phyloP scores from a whole-genome alignment of 1,139 yeast genomes.

The Cylindricascospora bacillispora region DNA sequence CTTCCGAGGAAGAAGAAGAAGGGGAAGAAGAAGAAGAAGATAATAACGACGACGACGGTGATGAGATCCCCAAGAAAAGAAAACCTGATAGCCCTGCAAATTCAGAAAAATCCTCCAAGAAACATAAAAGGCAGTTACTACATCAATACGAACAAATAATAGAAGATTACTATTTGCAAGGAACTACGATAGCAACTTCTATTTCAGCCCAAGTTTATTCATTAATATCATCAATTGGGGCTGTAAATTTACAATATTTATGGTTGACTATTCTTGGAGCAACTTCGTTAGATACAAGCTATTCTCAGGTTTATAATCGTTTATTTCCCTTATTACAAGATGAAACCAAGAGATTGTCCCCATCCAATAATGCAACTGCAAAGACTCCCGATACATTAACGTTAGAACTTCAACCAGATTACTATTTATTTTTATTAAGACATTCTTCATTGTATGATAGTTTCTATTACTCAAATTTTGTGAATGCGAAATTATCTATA shows the following conservation, averaged over 20 bases:
- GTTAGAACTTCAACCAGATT: conserved; percentile 66
- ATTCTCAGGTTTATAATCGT: conserved; percentile 65
- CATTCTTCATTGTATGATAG: conserved; percentile 93
- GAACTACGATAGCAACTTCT: conserved; percentile 67
- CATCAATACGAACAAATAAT: conserved; percentile 41
- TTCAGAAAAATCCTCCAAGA: conserved; percentile 15
- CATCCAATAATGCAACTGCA: conserved; percentile 19
- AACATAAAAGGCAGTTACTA: conserved; percentile 27
- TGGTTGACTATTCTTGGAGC: conserved; percentile 91
- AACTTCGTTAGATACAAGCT: conserved; percentile 61
- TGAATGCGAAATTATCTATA: conserved; percentile 71
- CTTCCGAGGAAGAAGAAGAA: conserved; percentile 21
- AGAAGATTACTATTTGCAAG: conserved; percentile 67
- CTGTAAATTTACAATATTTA: conserved; percentile 52
- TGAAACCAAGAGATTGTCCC: conserved; percentile 65
- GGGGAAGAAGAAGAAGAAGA: conserved; percentile 23
- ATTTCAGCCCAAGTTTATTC: conserved; percentile 72
- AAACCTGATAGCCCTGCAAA: conserved; percentile 19
- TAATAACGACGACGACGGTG: conserved; percentile 27
- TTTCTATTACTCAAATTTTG: conserved; percentile 78
- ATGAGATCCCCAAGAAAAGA: conserved; percentile 20
- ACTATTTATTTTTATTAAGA: conserved; percentile 70
- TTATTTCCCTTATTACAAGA: conserved; percentile 66
- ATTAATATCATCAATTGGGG: conserved; percentile 66
- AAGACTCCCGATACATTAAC: conserved; percentile 46